A percentile compares a stretch with the other conserved stretches of the same genome.
Conservation (phyloP, 345 rosid genomes). For the Clarkia xantiana region DNA sequence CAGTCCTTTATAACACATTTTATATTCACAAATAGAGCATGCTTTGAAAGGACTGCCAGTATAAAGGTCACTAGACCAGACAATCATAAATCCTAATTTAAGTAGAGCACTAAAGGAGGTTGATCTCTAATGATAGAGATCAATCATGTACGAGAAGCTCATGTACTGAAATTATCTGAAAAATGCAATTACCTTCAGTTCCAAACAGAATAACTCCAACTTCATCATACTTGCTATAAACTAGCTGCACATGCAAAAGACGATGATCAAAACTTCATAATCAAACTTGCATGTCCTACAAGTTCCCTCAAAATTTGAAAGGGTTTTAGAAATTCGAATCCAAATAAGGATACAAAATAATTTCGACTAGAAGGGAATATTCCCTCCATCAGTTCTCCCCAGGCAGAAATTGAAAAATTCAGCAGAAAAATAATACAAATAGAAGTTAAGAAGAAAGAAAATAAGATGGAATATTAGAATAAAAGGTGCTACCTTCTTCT, state of each 20-base stretch:
- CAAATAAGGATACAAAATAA: too few species aligned
- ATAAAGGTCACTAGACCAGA: too few species aligned
- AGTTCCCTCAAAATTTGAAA: not conserved
- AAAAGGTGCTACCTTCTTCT: constrained; percentile 48
- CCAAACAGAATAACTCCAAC: constrained; percentile 75
- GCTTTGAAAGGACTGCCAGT: not conserved
- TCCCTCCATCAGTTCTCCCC: too few species aligned
- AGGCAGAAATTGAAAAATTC: not conserved
- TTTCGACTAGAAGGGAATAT: too few species aligned
- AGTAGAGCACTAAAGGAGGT: too few species aligned
- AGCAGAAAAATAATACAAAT: not conserved
- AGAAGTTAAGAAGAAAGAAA: not conserved
- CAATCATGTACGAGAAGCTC: too few species aligned
- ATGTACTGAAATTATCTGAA: not conserved
- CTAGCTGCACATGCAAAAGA: constrained; percentile 38
- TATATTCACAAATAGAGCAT: not conserved
- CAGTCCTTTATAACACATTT: not conserved
- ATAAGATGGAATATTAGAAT: not conserved
- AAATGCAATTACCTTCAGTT: constrained; percentile 43
- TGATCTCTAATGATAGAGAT: too few species aligned
- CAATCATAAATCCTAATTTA: too few species aligned
- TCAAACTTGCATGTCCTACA: not conserved
- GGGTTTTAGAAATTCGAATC: too few species aligned
- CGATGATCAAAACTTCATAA: not conserved
- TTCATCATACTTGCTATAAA: constrained; percentile 62